Evolutionary conservation across 306 rosid genomes (phyloP).

Genomic region (Hippophae rhamnoides): DNA sequence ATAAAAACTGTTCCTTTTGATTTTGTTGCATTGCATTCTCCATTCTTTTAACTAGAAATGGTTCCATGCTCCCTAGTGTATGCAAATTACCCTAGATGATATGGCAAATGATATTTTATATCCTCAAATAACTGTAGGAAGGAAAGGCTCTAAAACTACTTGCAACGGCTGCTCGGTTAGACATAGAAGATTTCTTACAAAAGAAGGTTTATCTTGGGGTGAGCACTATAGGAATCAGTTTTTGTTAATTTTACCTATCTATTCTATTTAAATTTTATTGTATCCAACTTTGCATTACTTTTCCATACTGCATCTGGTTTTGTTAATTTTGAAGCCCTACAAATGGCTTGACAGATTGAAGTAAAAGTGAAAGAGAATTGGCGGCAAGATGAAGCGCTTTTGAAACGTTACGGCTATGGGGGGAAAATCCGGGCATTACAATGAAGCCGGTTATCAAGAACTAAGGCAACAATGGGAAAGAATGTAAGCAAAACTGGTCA

Average conservation of each 20-base stretch:
- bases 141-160: constrained; percentile 91
- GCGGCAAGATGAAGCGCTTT: constrained; percentile 84
- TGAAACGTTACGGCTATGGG: constrained; percentile 77
- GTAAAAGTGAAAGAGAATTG: constrained; percentile 90
- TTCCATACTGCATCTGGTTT: not conserved
- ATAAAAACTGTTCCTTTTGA: no score
- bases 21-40: no score
- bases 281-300: not conserved
- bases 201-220: constrained; percentile 95
- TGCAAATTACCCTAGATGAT: not conserved
- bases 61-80: no score
- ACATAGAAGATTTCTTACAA: constrained; percentile 78
- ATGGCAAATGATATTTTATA: constrained; percentile 8
- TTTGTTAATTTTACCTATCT: not conserved
- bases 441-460: not conserved
- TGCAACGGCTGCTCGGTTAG: constrained; percentile 90
- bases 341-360: constrained; percentile 56
- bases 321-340: constrained; percentile 3
- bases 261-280: not conserved
- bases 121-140: constrained; percentile 42
- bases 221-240: not conserved
- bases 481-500: no score
- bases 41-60: no score
- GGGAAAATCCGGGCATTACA: constrained; percentile 58
- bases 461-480: no score